phyloP scores from a whole-genome alignment of 805 yeast genomes.

The Spathaspora arborariae region DNA sequence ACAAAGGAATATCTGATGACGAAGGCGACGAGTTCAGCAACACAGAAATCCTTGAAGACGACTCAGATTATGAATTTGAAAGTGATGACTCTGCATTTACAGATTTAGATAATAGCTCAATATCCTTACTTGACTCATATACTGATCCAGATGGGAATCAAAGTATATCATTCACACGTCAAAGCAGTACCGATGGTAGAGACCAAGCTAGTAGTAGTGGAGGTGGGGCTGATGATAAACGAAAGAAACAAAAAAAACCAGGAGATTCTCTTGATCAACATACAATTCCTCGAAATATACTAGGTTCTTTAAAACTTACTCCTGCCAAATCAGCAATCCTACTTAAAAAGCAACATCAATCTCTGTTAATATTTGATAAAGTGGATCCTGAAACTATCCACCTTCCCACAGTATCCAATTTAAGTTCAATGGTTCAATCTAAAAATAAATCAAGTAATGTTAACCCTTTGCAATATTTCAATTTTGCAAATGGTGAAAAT shows the following conservation, averaged over 20 bases:
- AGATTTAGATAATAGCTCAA: slow-evolving; percentile 36
- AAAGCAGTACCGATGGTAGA: slow-evolving; percentile 7
- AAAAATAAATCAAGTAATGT: slow-evolving; percentile 29
- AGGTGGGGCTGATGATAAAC: slow-evolving; percentile 10
- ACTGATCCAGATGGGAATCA: slow-evolving; percentile 10
- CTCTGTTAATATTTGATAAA: slow-evolving; percentile 19
- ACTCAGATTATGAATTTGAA: slow-evolving; percentile 25
- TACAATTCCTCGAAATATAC: slow-evolving; percentile 5
- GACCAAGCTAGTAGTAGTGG: slow-evolving; percentile 5
- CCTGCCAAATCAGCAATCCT: neutral
- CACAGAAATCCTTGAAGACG: slow-evolving; percentile 9
- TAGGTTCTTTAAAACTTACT: neutral
- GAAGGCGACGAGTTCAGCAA: slow-evolving; percentile 3
- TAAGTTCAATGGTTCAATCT: slow-evolving; percentile 42
- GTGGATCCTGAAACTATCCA: slow-evolving; percentile 11
- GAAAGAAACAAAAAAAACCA: slow-evolving; percentile 15
- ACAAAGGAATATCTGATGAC: slow-evolving; percentile 3
- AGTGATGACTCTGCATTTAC: slow-evolving; percentile 42
- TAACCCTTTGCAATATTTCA: slow-evolving; percentile 43
- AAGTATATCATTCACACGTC: slow-evolving; percentile 14
- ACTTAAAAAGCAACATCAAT: neutral
- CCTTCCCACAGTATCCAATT: slow-evolving; percentile 21
- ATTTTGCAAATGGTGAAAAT: slow-evolving; percentile 18
- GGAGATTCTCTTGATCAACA: slow-evolving; percentile 13
- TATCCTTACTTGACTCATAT: slow-evolving; percentile 20